These are phyloP conservation scores for Jimgerdemannia flammicorona DNA, from an alignment of 192 early-diverging fungal species.

Conservation along the genomic window DNA sequence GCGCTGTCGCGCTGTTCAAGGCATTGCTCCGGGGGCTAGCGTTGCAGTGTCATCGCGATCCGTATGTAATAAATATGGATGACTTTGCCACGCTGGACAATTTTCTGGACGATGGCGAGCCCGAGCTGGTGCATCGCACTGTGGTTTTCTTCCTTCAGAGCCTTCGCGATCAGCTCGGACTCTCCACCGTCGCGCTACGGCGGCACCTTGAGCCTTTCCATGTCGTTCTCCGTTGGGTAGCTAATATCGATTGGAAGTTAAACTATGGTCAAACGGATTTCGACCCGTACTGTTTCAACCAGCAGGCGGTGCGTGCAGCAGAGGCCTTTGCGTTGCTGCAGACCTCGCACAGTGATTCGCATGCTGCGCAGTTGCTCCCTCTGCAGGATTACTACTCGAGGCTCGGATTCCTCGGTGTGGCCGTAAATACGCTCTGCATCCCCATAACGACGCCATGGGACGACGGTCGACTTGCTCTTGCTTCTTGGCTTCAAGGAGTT, in stretches of 20 bases:
- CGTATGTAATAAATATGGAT: not conserved
- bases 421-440: slow-evolving; percentile 2
- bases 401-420: slow-evolving; percentile 13
- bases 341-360: not conserved
- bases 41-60: not conserved
- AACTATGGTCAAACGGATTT: not conserved
- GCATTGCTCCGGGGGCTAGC: slow-evolving; percentile 1
- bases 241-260: slow-evolving; percentile 6
- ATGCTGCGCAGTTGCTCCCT: not conserved
- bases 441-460: not conserved
- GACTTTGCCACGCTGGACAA: slow-evolving; percentile 4
- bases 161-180: slow-evolving; percentile 2
- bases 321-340: not conserved
- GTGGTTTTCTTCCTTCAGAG: slow-evolving; percentile 15
- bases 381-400: not conserved
- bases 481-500: not conserved
- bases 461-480: not conserved
- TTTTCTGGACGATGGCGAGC: not conserved
- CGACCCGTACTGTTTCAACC: slow-evolving; percentile 8
- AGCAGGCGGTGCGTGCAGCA: not conserved
- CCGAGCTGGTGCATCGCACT: slow-evolving; percentile 8
- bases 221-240: slow-evolving; percentile 6
- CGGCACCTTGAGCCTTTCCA: slow-evolving; percentile 7
- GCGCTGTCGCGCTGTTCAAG: slow-evolving; percentile 14
- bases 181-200: not conserved